Base-by-base conservation (phyloP, 306 rosid species). In the Vigna hirtella region DNA sequence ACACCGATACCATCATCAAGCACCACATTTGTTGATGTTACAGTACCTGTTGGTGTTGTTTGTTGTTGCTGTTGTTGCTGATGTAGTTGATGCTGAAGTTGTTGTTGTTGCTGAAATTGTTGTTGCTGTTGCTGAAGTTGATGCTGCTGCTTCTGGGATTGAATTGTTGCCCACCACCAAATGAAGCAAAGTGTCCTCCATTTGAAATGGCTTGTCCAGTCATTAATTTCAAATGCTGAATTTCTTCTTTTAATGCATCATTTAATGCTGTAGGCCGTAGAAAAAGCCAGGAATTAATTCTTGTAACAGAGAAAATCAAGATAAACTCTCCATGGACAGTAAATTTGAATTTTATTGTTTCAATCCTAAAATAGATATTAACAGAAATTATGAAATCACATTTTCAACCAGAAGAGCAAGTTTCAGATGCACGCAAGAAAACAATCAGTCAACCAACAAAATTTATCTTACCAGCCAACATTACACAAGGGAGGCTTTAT, bases 221-320 rank as follows among this genome's bases (percentile, higher is more conserved):
- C 79, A 88, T 47, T 61, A 88, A 87, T 84, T 91, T 91, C 89
- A 91, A 73, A 78, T 93, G 93, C 85, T 91, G 97, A 79, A 93
- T 89, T 82, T 91, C 98, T 63, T 93, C 94, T 78, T 89, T 93
- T 50, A 93, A 82, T 61, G 98, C 91, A 36, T 89, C 96, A 71
- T 93, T 91, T 20, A 91, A 73, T 66, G 97, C 98, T 91, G 83
- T 73, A 57, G 66, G 53, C 32, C 72, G 20, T 6, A 76, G 64
- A 68, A 51, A 13, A 74, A 51, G 45, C 2, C 15, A 43, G 17
- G 7, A 57, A 57, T 73, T 51, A 77, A 16, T 78, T 59, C 9
- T 18, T 45, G 52, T 50, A 30, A 70, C 32, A 9, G 61, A 75
- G 51, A 58, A 62, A 32, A 67, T 74, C 77, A 36, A 40, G 66